These are phyloP conservation scores for Curvularia sp. DNA, from an alignment of 2,329 filamentous ascomycete genomes.

Conservation along the genomic window DNA sequence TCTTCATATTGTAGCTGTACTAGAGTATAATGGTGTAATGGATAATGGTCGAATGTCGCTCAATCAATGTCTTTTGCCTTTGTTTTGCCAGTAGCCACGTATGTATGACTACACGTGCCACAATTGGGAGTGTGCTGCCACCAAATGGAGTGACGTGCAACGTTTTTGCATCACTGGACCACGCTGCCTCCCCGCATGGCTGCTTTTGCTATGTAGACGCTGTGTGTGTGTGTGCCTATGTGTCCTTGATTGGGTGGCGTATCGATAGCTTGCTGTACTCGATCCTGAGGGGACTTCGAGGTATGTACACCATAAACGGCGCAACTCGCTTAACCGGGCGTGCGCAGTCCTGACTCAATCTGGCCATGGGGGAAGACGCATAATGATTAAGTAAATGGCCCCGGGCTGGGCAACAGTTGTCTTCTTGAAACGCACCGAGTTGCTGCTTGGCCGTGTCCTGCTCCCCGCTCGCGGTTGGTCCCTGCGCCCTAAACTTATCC, in stretches of 20 bases:
- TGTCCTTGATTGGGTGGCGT: background rate
- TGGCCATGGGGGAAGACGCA: background rate
- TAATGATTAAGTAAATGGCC: background rate
- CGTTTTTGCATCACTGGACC: slow-evolving; percentile 6
- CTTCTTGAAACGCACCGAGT: slow-evolving; percentile 12
- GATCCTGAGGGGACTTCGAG: background rate
- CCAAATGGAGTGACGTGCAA: background rate
- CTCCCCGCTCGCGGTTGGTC: slow-evolving; percentile 17
- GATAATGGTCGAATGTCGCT: slow-evolving; percentile 27
- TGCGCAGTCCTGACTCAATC: background rate
- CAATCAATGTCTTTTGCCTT: slow-evolving; percentile 16
- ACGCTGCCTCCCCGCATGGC: slow-evolving; percentile 21
- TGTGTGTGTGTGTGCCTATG: background rate
- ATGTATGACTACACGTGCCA: slow-evolving; percentile 3
- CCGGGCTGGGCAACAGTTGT: background rate
- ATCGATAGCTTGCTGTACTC: slow-evolving; percentile 7
- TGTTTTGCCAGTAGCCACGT: slow-evolving; percentile 10
- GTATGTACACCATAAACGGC: slow-evolving; percentile 2
- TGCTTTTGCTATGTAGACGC: background rate
- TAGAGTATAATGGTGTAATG: slow-evolving; percentile 43
- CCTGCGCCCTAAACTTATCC: slow-evolving; percentile 31
- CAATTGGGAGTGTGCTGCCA: background rate
- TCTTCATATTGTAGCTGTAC: slow-evolving; percentile 29
- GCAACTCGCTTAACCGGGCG: background rate
- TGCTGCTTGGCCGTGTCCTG: slow-evolving; percentile 7